These are phyloP conservation scores for Durio zibethinus DNA, from an alignment of 345 rosid genomes.

Conservation along the genomic window DNA sequence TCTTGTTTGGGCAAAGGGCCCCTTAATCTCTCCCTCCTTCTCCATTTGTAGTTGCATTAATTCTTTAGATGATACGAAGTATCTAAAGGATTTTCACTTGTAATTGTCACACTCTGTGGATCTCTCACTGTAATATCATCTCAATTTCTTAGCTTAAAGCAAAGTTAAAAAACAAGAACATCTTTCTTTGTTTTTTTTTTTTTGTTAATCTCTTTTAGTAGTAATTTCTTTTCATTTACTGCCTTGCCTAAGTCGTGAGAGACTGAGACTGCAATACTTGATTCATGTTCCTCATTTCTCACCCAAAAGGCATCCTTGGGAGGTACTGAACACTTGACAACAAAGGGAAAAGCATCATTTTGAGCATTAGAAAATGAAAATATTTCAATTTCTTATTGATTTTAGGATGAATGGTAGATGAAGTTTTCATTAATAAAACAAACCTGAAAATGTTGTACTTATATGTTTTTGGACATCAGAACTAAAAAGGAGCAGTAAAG, in stretches of 20 bases:
- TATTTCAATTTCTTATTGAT: not conserved
- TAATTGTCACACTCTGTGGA: slow-evolving; percentile 13
- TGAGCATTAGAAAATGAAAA: not conserved
- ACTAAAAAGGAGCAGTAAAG: not conserved
- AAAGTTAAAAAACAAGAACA: not conserved
- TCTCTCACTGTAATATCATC: not conserved
- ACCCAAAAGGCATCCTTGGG: not conserved
- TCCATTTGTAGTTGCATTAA: not conserved
- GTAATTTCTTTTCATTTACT: not conserved
- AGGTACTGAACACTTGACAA: not conserved
- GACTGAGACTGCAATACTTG: not conserved
- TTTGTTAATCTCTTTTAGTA: not conserved
- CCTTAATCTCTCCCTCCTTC: not conserved
- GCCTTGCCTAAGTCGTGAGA: not conserved
- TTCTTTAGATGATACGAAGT: not conserved
- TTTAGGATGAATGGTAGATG: not conserved
- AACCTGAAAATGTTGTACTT: not conserved
- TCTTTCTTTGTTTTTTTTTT: not conserved
- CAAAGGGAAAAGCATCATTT: not conserved
- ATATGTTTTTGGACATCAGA: not conserved
- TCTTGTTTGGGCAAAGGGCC: not conserved
- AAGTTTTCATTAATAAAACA: not conserved
- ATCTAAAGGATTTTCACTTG: slow-evolving; percentile 3
- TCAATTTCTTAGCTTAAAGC: not conserved
- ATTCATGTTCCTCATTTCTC: no score